These are phyloP conservation scores for Amaranthus hypochondriacus DNA, from an alignment of 148 eudicot genomes.

Conservation along the genomic window DNA sequence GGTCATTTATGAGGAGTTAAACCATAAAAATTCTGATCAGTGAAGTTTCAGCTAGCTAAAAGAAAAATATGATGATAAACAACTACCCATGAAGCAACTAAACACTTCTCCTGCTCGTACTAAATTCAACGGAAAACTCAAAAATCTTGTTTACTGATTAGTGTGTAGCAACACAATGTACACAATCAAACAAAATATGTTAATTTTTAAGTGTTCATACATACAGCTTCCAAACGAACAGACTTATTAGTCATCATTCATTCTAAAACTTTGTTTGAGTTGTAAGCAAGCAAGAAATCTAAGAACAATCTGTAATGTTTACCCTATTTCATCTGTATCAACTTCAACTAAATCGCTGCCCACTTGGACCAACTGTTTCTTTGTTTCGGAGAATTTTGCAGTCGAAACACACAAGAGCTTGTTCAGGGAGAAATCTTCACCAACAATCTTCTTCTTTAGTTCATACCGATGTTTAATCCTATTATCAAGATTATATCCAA, in stretches of 20 bases:
- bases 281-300: background rate
- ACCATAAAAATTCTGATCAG: background rate
- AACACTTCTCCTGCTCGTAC: background rate
- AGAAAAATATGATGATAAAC: conserved; percentile 1
- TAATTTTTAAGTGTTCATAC: background rate
- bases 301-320: background rate
- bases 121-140: background rate
- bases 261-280: too few relatives aligned
- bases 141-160: background rate
- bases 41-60: background rate
- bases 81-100: background rate
- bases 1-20: background rate
- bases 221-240: conserved; percentile 14
- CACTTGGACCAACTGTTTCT: conserved; percentile 27
- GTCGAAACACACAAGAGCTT: conserved; percentile 75
- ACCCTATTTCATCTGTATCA: conserved; percentile 3
- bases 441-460: conserved; percentile 49
- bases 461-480: conserved; percentile 87
- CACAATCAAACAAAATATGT: background rate
- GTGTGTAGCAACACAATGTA: background rate
- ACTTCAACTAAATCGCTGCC: conserved; percentile 8
- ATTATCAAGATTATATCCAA: conserved; percentile 83
- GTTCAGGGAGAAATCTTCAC: conserved; percentile 83
- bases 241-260: background rate
- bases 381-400: conserved; percentile 51